Evolutionary conservation across 2,329 filamentous ascomycete species (phyloP).

Genomic region (Xylariaceae sp.): DNA sequence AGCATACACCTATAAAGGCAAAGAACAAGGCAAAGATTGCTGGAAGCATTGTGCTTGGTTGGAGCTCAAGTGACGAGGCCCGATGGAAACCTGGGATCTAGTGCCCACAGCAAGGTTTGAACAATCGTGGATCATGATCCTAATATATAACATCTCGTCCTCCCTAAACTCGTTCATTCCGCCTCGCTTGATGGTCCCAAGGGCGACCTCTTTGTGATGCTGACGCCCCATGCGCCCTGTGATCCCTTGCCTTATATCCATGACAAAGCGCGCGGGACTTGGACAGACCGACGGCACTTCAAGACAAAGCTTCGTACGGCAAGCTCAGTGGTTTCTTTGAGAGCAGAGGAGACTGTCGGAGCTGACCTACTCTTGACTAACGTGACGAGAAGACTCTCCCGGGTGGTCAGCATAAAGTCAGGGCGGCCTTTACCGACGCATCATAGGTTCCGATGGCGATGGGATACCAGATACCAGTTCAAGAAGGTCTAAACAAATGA

Average conservation of each 20-base stretch:
- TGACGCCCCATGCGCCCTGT: constrained; percentile 6
- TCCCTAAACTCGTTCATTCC: not conserved
- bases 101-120: not conserved
- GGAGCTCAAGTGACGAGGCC: not conserved
- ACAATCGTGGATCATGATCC: not conserved
- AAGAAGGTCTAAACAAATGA: too few relatives aligned
- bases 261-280: constrained; percentile 4
- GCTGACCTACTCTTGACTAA: too few relatives aligned
- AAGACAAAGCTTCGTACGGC: too few relatives aligned
- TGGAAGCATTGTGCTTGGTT: constrained; percentile 5
- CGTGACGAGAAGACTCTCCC: too few relatives aligned
- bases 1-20: not conserved
- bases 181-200: not conserved
- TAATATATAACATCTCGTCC: constrained; percentile 8
- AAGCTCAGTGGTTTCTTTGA: too few relatives aligned
- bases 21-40: not conserved
- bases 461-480: too few relatives aligned
- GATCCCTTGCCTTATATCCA: constrained; percentile 7
- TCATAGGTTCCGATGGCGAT: too few relatives aligned
- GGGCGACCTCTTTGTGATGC: constrained; percentile 2
- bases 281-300: too few relatives aligned
- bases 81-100: not conserved
- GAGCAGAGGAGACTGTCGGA: too few relatives aligned
- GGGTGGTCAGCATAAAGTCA: too few relatives aligned
- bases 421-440: too few relatives aligned